Evolutionary conservation across 2,329 filamentous ascomycete species (phyloP).

Genomic region (Cephalotrichum gorgonifer): DNA sequence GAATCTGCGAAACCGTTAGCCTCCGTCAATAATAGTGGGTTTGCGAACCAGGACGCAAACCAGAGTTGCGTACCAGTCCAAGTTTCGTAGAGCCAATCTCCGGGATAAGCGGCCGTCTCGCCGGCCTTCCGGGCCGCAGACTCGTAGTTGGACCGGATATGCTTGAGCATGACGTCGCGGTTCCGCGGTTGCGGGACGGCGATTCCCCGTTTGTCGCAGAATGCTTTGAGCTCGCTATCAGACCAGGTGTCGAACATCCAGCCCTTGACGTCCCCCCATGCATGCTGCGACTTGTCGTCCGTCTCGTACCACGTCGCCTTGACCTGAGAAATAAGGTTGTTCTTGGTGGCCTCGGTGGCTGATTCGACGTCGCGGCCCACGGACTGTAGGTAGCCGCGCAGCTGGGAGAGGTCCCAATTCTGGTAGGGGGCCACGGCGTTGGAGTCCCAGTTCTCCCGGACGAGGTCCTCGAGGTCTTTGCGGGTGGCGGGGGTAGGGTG

Average conservation of each 20-base stretch:
- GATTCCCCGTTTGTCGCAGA: constrained; percentile 80
- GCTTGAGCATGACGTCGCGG: constrained; percentile 70
- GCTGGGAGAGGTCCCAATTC: constrained; percentile 61
- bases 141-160: constrained; percentile 75
- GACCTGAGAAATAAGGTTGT: constrained; percentile 58
- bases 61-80: constrained; percentile 50
- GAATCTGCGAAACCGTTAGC: constrained; percentile 44
- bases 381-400: constrained; percentile 55
- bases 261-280: constrained; percentile 64
- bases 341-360: constrained; percentile 56
- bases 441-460: constrained; percentile 80
- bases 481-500: constrained; percentile 86
- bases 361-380: constrained; percentile 64
- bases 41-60: background rate
- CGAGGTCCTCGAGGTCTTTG: constrained; percentile 86
- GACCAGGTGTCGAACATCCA: constrained; percentile 96
- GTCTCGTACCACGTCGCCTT: constrained; percentile 69
- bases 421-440: constrained; percentile 67
- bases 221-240: constrained; percentile 86
- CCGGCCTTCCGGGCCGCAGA: constrained; percentile 60
- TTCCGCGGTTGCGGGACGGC: constrained; percentile 80
- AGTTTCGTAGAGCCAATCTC: constrained; percentile 83
- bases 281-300: constrained; percentile 63
- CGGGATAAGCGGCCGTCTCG: constrained; percentile 77
- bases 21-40: background rate